Base-by-base conservation (phyloP, 1,139 yeast species). In the Blastobotrys petasosporus region DNA sequence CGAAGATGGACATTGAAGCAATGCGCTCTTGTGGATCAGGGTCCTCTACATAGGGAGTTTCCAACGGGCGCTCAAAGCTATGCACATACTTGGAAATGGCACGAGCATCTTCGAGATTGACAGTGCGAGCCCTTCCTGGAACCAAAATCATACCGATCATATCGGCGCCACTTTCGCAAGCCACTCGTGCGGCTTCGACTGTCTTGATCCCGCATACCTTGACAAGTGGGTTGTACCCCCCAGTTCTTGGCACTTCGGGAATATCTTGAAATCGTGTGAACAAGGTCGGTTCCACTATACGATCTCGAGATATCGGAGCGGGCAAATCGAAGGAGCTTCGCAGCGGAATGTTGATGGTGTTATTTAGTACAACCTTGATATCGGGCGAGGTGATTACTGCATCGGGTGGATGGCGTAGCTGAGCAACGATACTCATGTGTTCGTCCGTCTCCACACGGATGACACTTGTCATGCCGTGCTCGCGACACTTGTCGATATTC, bases 141-240 rank as follows among this genome's bases (percentile, higher is more conserved):
- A 87, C 97, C 59, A 92, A 62, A 36, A 92, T 92, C 61, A 86
- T 78, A 1, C 98, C 98, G 4, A 92, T 58, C 44, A 87, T 64
- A 54, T 84, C 77, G 0, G 97, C 90, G 0, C 94, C 94, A 11
- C 71, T 57, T 0, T 74, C 77, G 0, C 87, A 67, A 0, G 97
- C 97, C 2, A 60, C 62, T 31, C 66, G 53, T 0, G 97, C 97
- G 0, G 87, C 51, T 39, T 79, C 84, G 0, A 67, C 62, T 2
- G 83, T 73, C 56, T 77, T 76, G 23, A 90, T 61, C 0, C 98
- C 98, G 64, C 98, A 92, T 2, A 90, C 80, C 62, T 92, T 92
- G 13, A 85, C 82, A 16, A 79, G 57, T 31, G 62, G 61, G 1
- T 38, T 20, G 23, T 39, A 37, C 23, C 20, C 32, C 4, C 30